Base-by-base conservation (phyloP, 2,329 filamentous ascomycete genomes). In the Xylariaceae sp. region DNA sequence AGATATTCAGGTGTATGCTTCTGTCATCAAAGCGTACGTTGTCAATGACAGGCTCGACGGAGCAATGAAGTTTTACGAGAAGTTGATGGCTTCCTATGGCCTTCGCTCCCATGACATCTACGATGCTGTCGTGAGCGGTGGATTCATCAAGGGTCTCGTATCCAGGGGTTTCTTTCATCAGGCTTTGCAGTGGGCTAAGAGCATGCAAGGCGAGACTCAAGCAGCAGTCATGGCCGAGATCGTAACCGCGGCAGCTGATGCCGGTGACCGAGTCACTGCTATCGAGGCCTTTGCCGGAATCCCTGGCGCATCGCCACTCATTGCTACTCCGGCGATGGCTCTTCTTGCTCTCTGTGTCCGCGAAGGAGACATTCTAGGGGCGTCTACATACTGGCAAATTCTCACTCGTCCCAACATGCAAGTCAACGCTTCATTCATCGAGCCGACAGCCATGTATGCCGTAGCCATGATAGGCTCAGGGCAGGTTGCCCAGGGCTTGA, bases 1-100 rank as follows among this genome's bases (percentile, higher is more conserved):
- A 52, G 93, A 97, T 71, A 85, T 87, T 34, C 82, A 91, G 65
- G 88, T 97, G 5, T 97, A 99, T 71, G 91, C 92, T 23, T 83
- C 93, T n/a, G 80, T 99, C 56, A 88, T 97, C 75, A 90, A 90
- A 67, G 92, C 92, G 1, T 97, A 97, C 70, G 83, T 95, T 58
- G 80, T 87, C 49, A 92, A 88, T 62, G 89, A 90, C 68, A 90
- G 93, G 75, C 75, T 88, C 42, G 87, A 90, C 47, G 90, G 90
- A 45, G 94, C 90, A 45, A 82, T 89, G 74, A 90, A 88, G 70
- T 97, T 99, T 73, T 88, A 94, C 72, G 80, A 88, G 67, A 92
- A 88, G 73, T 88, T 99, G 61, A 80, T 89, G 13, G 77, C 82
- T 18, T 81, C 79, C 71, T 87, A 83, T 61, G 81, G 79, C 30